Base-by-base conservation (phyloP, 768 basidiomycete genomes). In the Tricholoma furcatifolium region DNA sequence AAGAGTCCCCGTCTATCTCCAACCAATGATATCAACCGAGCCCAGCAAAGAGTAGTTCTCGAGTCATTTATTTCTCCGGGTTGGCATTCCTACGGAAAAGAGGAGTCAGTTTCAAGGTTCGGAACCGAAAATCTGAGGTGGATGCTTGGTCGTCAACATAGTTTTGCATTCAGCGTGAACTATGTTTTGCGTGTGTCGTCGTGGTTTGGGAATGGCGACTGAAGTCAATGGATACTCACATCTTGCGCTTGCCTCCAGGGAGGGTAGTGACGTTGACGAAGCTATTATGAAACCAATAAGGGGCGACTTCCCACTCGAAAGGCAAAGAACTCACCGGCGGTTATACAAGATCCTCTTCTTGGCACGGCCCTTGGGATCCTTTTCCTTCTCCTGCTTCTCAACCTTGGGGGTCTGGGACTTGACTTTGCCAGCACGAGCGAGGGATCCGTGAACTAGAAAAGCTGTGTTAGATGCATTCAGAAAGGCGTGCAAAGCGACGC, bases 341-440 rank as follows among this genome's bases (percentile, higher is more conserved):
- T 54, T 54, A 47, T 54, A 54, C 31, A 59, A 31, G 8, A 59
- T 62, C 44, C 62, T 59, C 83, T 98, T 98, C 88, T 96, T 97
- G 58, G 96, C 96, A 70, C 96, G 93, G 58, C 96, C 96, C 77
- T 89, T 96, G 53, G 93, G 93, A 36, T 77, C 84, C 87, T 98
- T 98, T 88, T 94, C 94, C 88, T 97, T 98, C 80, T 98, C 96
- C 79, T 96, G 93, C 73, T 88, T 85, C 67, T 97, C 96, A 68
- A 97, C 96, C 78, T 98, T 98, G 67, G 95, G 95, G 67, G 88
- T 91, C 78, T 95, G 93, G 64, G 91, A 92, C 79, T 93, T 97
- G 82, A 98, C 96, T 85, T 98, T 98, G 73, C 95, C 95, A 71
- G 94, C 94, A 82, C 94, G 94, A 78, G 94, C 94, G 78, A 96